These are phyloP conservation scores for Conringia planisiliqua DNA, from an alignment of 345 rosid genomes.

Conservation along the genomic window DNA sequence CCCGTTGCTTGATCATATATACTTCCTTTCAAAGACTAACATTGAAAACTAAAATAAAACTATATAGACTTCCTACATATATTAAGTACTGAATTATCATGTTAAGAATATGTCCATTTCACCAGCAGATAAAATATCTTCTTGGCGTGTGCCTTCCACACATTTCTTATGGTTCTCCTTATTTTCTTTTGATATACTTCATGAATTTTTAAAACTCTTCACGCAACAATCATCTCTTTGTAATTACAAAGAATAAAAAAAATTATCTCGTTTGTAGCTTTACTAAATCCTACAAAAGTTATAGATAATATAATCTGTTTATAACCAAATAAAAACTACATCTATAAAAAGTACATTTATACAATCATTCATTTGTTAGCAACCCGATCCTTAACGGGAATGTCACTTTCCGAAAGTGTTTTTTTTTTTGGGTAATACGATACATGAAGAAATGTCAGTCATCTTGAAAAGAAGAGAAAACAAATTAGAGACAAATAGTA, in stretches of 20 bases:
- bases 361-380: too few relatives aligned
- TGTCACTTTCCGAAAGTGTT: too few relatives aligned
- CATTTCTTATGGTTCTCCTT: slow-evolving; percentile 30
- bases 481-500: too few relatives aligned
- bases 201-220: not conserved
- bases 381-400: too few relatives aligned
- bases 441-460: too few relatives aligned
- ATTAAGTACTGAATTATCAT: not conserved
- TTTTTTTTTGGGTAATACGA: too few relatives aligned
- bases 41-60: not conserved
- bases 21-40: not conserved
- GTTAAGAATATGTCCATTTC: slow-evolving; percentile 15
- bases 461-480: too few relatives aligned
- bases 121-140: not conserved
- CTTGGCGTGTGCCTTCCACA: slow-evolving; percentile 34
- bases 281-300: not conserved
- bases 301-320: not conserved
- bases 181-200: not conserved
- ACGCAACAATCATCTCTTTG: slow-evolving; percentile 19
- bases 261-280: not conserved
- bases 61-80: not conserved
- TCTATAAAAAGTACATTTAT: too few relatives aligned
- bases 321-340: too few relatives aligned
- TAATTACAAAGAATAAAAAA: not conserved
- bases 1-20: slow-evolving; percentile 23